Base-by-base conservation (phyloP, 306 rosid species). In the Glycine tomentella region DNA sequence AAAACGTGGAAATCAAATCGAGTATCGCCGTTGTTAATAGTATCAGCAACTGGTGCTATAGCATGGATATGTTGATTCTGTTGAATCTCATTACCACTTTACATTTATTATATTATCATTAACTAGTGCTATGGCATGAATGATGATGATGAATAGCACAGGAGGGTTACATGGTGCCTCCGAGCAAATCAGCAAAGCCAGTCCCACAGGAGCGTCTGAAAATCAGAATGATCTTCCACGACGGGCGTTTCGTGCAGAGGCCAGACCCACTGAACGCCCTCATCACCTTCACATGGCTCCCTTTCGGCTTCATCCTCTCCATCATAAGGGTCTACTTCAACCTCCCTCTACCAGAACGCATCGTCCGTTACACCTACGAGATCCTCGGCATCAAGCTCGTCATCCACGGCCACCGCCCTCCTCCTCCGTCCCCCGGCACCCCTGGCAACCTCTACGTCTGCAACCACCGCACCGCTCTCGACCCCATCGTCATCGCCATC, bases 401-500 rank as follows among this genome's bases (percentile, higher is more conserved):
- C 17, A 91, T 95, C 86, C 90, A 91, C 5, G 99, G 98, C 72
- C 84, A 80, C 79, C 99, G 89, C 4, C 99, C 99, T 0, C 96
- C 99, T 0, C 90, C 92, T 0, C 99, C 98, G 0, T 91, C 98
- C 11, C 90, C 84, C 0, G 98, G 99, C 0, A 80, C 93, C 69
- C 98, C 98, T 0, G 99, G 99, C 2, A 95, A 93, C 82, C 99
- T 95, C 81, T 95, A 93, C 81, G 99, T 95, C 45, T 93, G 99
- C 91, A 95, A 95, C 77, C 99, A 95, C 89, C 97, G 97, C 68
- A 63, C 90, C 0, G 98, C 98, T 45, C 94, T 95, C 0, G 99
- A 95, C 64, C 99, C 99, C 15, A 95, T 95, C 9, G 62, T 93
- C 75, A 91, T 92, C 17, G 93, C 99, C 83, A 90, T 93, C 3